phyloP scores from a whole-genome alignment of 768 basidiomycete species.

The Phaffia tasmanica region DNA sequence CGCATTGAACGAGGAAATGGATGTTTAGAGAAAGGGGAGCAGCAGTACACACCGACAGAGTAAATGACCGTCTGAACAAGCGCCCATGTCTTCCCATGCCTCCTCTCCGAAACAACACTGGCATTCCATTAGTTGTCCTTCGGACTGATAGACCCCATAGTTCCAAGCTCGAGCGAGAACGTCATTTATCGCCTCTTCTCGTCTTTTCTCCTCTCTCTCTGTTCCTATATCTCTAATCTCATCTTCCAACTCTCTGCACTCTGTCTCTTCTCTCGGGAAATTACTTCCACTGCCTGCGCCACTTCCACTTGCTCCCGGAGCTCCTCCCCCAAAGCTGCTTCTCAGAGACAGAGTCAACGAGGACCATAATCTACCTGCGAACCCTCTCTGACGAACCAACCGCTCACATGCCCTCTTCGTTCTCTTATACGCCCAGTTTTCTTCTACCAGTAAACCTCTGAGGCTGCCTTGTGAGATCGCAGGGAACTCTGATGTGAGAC shows the following conservation, averaged over 20 bases:
- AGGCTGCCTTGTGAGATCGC: neutral
- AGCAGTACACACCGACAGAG: constrained; percentile 15
- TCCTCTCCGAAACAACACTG: constrained; percentile 21
- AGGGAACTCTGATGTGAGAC: neutral
- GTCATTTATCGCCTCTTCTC: neutral
- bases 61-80: constrained; percentile 17
- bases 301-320: neutral
- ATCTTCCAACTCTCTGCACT: constrained; percentile 2
- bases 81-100: constrained; percentile 24
- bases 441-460: constrained; percentile 4
- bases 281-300: neutral
- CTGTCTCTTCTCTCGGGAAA: neutral
- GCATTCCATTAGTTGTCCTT: constrained; percentile 18
- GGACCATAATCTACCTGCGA: constrained; percentile 12
- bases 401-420: constrained; percentile 2
- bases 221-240: constrained; percentile 10
- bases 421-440: constrained; percentile 11
- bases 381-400: neutral
- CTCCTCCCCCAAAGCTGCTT: neutral
- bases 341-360: neutral
- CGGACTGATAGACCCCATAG: neutral
- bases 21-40: neutral
- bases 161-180: constrained; percentile 9
- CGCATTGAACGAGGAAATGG: neutral
- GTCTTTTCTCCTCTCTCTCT: neutral